Conservation (phyloP, 768 basidiomycete species). For the Boletus pseudopeckii region DNA sequence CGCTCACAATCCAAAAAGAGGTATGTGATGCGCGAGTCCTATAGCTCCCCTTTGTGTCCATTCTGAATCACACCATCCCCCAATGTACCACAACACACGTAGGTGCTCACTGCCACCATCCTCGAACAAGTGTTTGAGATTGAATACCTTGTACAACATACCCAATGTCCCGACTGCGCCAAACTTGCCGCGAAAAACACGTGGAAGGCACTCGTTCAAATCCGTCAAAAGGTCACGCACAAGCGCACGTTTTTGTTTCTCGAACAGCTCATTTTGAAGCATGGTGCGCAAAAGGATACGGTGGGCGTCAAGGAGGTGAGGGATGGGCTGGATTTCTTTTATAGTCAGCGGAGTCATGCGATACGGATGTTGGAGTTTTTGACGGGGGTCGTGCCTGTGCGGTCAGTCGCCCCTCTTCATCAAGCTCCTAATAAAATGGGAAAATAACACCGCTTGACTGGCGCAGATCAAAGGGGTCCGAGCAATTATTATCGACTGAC, state of each 20-base stretch:
- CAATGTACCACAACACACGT: constrained; percentile 12
- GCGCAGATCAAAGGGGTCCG: constrained; percentile 82
- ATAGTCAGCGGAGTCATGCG: constrained; percentile 84
- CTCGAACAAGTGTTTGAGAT: constrained; percentile 97
- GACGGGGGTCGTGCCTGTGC: constrained; percentile 77
- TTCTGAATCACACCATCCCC: not conserved
- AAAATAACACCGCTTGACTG: not conserved
- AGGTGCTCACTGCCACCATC: constrained; percentile 93
- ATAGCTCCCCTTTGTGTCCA: too few relatives aligned
- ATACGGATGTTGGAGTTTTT: constrained; percentile 97
- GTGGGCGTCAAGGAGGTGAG: constrained; percentile 88
- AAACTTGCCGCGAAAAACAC: constrained; percentile 97
- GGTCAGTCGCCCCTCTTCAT: constrained; percentile 48
- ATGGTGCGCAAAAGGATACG: constrained; percentile 95
- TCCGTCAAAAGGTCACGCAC: constrained; percentile 98
- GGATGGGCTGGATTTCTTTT: constrained; percentile 98
- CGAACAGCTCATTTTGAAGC: constrained; percentile 95
- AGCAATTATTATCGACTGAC: constrained; percentile 91
- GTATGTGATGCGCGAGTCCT: constrained; percentile 37
- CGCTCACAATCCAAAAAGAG: constrained; percentile 98
- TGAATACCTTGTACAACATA: constrained; percentile 91
- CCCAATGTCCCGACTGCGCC: constrained; percentile 93
- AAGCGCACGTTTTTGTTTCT: constrained; percentile 98
- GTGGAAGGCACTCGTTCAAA: constrained; percentile 97
- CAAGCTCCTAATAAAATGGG: not conserved